phyloP scores from a whole-genome alignment of 2,329 filamentous ascomycete species.

The Fusarium sp. region DNA sequence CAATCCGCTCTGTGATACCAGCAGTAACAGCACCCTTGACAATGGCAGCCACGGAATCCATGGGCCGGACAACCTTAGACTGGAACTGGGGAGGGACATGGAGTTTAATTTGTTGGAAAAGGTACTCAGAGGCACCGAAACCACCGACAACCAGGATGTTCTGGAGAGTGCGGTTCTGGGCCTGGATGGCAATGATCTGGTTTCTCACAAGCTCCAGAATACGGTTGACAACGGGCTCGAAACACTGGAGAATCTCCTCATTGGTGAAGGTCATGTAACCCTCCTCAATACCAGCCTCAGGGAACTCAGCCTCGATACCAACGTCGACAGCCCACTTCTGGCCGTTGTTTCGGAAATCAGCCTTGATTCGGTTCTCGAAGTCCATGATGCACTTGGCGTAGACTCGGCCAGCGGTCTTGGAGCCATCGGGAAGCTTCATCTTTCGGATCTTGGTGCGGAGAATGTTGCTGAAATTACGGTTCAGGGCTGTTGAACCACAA shows the following conservation, averaged over 20 bases:
- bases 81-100: constrained; percentile 99
- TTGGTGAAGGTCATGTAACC: constrained; percentile 99
- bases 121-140: constrained; percentile 97
- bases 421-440: constrained; percentile 98
- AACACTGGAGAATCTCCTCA: constrained; percentile 98
- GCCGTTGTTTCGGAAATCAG: constrained; percentile 98
- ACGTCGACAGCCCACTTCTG: constrained; percentile 99
- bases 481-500: constrained; percentile 96
- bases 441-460: constrained; percentile 96
- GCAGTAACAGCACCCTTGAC: constrained; percentile 98
- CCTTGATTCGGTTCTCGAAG: constrained; percentile 99
- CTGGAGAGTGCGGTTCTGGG: constrained; percentile 91
- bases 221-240: constrained; percentile 96
- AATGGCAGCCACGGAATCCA: constrained; percentile 98
- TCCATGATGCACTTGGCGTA: constrained; percentile 99
- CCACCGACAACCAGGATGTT: constrained; percentile 98
- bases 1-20: constrained; percentile 94
- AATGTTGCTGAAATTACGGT: constrained; percentile 98
- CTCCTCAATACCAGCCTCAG: constrained; percentile 96
- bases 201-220: constrained; percentile 96
- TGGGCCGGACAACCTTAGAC: constrained; percentile 95
- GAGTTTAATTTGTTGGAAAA: constrained; percentile 99
- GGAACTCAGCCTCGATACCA: constrained; percentile 97
- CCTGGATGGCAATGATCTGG: constrained; percentile 98
- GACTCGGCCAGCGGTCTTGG: constrained; percentile 95